phyloP scores from a whole-genome alignment of 2,329 filamentous ascomycete genomes.

The Pseudomassariella vexata region DNA sequence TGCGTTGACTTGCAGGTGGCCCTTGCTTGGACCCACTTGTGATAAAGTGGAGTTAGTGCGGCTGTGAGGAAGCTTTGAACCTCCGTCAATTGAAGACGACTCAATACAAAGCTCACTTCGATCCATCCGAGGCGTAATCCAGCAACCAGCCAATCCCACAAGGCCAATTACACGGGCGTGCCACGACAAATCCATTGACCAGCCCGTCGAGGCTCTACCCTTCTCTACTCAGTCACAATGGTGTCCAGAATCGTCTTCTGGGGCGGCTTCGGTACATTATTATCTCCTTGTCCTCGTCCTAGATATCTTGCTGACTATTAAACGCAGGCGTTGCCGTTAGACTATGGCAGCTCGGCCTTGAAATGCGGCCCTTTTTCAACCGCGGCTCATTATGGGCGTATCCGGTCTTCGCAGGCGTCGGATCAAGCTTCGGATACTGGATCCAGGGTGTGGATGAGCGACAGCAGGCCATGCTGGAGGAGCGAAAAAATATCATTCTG shows the following conservation, averaged over 20 bases:
- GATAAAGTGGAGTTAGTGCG: no score
- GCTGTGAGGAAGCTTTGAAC: no score
- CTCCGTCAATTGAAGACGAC: no score
- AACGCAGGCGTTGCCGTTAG: constrained; percentile 77
- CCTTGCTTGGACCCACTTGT: no score
- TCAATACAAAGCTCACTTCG: no score
- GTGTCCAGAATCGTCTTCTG: constrained; percentile 70
- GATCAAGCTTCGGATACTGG: constrained; percentile 96
- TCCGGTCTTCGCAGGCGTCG: constrained; percentile 78
- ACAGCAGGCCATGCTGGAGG: constrained; percentile 70
- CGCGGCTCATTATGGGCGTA: constrained; percentile 82
- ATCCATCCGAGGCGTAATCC: background rate
- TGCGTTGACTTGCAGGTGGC: no score
- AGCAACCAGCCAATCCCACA: background rate
- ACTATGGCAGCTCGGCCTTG: constrained; percentile 95
- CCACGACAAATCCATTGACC: constrained; percentile 4
- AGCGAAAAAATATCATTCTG: constrained; percentile 73
- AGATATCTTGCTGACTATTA: constrained; percentile 3
- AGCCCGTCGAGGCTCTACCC: constrained; percentile 15
- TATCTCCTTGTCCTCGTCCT: constrained; percentile 9
- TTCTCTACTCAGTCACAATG: constrained; percentile 36
- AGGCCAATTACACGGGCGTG: no score
- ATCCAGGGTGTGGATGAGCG: constrained; percentile 81
- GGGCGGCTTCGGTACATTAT: constrained; percentile 77
- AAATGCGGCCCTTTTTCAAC: constrained; percentile 94